Evolutionary conservation across 208 protist species (phyloP).

Genomic region (Trypanosoma boissoni): DNA sequence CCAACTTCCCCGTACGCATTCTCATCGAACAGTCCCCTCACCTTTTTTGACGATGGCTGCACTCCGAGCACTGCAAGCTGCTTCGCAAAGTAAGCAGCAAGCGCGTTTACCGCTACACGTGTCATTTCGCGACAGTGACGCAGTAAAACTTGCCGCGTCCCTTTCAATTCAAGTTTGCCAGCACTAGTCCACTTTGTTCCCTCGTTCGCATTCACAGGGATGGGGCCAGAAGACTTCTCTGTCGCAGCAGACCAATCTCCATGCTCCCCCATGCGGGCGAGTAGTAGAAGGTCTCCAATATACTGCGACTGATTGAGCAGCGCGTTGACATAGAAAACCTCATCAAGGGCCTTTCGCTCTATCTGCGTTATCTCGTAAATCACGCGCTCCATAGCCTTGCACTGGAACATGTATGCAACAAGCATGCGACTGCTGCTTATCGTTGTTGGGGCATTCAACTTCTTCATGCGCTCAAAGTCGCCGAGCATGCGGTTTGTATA

Average conservation of each 20-base stretch:
- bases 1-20: slow-evolving; percentile 25
- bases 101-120: slow-evolving; percentile 9
- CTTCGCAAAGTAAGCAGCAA: slow-evolving; percentile 34
- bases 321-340: slow-evolving; percentile 27
- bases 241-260: slow-evolving; percentile 16
- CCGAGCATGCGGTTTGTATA: slow-evolving; percentile 35
- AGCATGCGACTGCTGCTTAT: slow-evolving; percentile 20
- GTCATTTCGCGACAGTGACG: neutral
- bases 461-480: slow-evolving; percentile 30
- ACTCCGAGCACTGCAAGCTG: slow-evolving; percentile 17
- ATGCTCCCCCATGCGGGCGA: slow-evolving; percentile 20
- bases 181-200: neutral
- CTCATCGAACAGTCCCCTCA: slow-evolving; percentile 39
- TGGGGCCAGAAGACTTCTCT: neutral
- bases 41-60: neutral
- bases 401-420: slow-evolving; percentile 28
- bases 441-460: slow-evolving; percentile 16
- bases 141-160: slow-evolving; percentile 2
- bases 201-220: neutral
- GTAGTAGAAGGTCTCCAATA: slow-evolving; percentile 10
- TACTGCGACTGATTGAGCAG: slow-evolving; percentile 13
- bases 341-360: slow-evolving; percentile 7
- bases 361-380: slow-evolving; percentile 25
- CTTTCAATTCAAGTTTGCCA: neutral
- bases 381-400: slow-evolving; percentile 26